A percentile compares a stretch with the other conserved stretches of the same genome.
Conservation (phyloP, 2,329 filamentous ascomycete genomes). For the Diaporthe ampelina region DNA sequence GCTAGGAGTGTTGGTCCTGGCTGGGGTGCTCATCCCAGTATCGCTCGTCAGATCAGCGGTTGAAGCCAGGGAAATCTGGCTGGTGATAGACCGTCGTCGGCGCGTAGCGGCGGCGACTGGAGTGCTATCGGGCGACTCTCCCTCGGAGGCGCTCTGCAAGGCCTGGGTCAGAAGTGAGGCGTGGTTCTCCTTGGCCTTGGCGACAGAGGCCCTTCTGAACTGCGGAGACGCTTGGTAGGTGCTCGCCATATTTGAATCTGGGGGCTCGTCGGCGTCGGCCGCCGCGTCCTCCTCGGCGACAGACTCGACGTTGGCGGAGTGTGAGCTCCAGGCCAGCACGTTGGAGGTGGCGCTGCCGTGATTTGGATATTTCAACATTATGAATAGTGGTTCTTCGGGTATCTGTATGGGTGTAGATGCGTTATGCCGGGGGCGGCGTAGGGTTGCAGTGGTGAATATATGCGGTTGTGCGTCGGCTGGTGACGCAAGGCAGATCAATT, state of each 20-base stretch:
- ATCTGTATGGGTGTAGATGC: constrained; percentile 23
- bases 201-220: constrained; percentile 62
- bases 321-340: constrained; percentile 61
- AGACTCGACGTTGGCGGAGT: constrained; percentile 58
- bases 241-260: constrained; percentile 67
- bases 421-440: constrained; percentile 22
- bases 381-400: constrained; percentile 35
- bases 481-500: constrained; percentile 19
- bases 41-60: constrained; percentile 96
- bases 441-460: constrained; percentile 34
- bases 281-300: constrained; percentile 72
- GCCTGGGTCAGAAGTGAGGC: constrained; percentile 91
- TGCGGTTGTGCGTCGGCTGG: constrained; percentile 34
- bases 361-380: constrained; percentile 50
- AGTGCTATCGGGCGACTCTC: constrained; percentile 59
- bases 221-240: constrained; percentile 46
- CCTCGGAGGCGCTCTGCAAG: constrained; percentile 76
- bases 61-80: constrained; percentile 84
- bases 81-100: constrained; percentile 77
- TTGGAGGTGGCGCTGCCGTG: constrained; percentile 56
- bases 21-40: constrained; percentile 89
- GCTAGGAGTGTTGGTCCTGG: constrained; percentile 89
- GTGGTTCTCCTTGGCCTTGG: constrained; percentile 68
- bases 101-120: constrained; percentile 54
- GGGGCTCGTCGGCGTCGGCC: constrained; percentile 89